Percentiles rank a stretch among this genome's conserved stretches.
Evolutionary conservation across 345 rosid species (phyloP).

Genomic region (Camelina neglecta): DNA sequence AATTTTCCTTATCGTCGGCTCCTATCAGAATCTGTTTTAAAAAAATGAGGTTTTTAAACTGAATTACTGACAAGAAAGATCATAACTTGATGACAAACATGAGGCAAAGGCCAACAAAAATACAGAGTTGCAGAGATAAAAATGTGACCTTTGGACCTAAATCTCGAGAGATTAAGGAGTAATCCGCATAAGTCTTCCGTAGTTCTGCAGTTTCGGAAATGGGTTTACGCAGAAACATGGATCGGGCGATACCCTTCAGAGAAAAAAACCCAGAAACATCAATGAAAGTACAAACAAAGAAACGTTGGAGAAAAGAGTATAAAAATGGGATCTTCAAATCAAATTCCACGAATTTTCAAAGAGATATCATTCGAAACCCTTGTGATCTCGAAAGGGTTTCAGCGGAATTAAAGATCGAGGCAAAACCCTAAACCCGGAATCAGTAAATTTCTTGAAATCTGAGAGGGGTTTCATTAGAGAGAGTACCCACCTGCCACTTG

Average conservation of each 20-base stretch:
- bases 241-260: constrained; percentile 32
- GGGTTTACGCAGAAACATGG: constrained; percentile 39
- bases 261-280: constrained; percentile 11
- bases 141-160: constrained; percentile 43
- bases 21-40: constrained; percentile 61
- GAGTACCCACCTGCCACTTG: constrained; percentile 67
- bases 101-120: constrained; percentile 3
- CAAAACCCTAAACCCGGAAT: constrained; percentile 8
- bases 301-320: constrained; percentile 3
- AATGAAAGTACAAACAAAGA: background rate
- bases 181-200: constrained; percentile 6
- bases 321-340: constrained; percentile 4
- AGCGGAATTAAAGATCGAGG: constrained; percentile 2
- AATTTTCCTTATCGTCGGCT: constrained; percentile 62
- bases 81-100: background rate
- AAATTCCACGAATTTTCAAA: background rate
- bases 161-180: constrained; percentile 31
- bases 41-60: background rate
- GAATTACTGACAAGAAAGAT: background rate
- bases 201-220: constrained; percentile 28
- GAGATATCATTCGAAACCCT: background rate
- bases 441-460: background rate
- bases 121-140: constrained; percentile 6
- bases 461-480: background rate
- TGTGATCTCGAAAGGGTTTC: background rate